phyloP scores from a whole-genome alignment of 2,329 filamentous ascomycete species.

The Colletotrichum lentis region DNA sequence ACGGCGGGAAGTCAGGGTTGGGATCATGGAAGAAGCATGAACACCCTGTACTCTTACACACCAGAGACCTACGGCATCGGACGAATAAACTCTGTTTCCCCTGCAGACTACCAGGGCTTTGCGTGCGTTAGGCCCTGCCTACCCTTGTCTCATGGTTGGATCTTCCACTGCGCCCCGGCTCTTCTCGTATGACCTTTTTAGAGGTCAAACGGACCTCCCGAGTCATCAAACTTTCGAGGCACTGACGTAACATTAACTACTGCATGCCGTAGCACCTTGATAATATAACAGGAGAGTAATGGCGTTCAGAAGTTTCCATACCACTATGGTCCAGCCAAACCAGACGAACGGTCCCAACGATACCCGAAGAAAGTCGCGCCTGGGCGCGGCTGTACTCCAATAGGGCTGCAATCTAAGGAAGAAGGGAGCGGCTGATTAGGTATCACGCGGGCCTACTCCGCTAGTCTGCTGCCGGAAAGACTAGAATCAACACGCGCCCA shows the following conservation, averaged over 20 bases:
- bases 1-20: constrained; percentile 8
- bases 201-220: no score
- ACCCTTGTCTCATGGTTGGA: constrained; percentile 24
- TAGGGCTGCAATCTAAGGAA: constrained; percentile 7
- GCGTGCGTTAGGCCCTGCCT: constrained; percentile 7
- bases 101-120: constrained; percentile 21
- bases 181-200: neutral
- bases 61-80: neutral
- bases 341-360: constrained; percentile 16
- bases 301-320: neutral
- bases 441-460: constrained; percentile 27
- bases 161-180: constrained; percentile 3
- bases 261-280: no score
- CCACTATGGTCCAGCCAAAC: constrained; percentile 1
- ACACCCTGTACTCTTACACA: neutral
- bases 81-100: constrained; percentile 27
- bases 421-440: neutral
- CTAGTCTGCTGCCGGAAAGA: constrained; percentile 12
- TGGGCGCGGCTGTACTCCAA: neutral
- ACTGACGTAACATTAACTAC: no score
- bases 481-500: constrained; percentile 20
- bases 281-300: no score
- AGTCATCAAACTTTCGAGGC: no score
- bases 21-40: constrained; percentile 13
- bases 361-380: neutral